phyloP scores from a whole-genome alignment of 2,329 filamentous ascomycete species.

The Harringtonia lauricola region DNA sequence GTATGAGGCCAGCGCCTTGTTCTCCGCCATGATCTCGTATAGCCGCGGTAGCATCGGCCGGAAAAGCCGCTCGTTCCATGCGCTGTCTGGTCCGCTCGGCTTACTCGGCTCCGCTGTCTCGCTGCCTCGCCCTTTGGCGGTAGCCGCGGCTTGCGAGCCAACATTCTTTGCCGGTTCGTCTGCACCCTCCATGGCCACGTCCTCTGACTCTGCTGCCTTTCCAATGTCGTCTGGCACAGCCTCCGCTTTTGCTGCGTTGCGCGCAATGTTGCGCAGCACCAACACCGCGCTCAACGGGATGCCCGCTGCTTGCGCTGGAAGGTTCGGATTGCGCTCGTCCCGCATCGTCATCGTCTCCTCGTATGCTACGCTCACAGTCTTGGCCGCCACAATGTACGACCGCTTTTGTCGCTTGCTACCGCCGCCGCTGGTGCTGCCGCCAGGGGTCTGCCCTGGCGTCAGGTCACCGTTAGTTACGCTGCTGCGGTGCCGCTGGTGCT shows the following conservation, averaged over 20 bases:
- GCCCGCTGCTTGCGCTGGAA: conserved; percentile 54
- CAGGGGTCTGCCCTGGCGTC: conserved; percentile 3
- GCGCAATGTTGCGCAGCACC: conserved; percentile 68
- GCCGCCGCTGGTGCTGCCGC: conserved; percentile 2
- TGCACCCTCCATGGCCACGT: not conserved
- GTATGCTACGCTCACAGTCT: conserved; percentile 41
- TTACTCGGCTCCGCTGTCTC: no score
- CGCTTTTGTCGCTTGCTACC: conserved; percentile 22
- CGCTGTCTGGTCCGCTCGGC: no score
- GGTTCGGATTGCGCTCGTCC: conserved; percentile 48
- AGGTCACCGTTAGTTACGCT: conserved; percentile 16
- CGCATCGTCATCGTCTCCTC: conserved; percentile 45
- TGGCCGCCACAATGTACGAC: conserved; percentile 42
- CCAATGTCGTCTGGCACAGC: no score
- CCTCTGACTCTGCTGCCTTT: no score
- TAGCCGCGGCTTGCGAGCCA: not conserved
- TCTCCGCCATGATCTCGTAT: conserved; percentile 61
- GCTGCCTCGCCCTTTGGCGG: conserved; percentile 21
- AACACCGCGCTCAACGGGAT: conserved; percentile 70
- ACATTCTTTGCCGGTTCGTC: no score
- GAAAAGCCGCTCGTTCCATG: conserved; percentile 60
- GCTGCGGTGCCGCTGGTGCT: conserved; percentile 12
- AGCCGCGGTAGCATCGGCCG: conserved; percentile 52
- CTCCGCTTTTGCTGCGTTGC: conserved; percentile 51
- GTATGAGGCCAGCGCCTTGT: conserved; percentile 40